A percentile compares a stretch with the other conserved stretches of the same genome.
phyloP scores from a whole-genome alignment of 805 yeast species.

The Saccharomycopsis fibuligera region DNA sequence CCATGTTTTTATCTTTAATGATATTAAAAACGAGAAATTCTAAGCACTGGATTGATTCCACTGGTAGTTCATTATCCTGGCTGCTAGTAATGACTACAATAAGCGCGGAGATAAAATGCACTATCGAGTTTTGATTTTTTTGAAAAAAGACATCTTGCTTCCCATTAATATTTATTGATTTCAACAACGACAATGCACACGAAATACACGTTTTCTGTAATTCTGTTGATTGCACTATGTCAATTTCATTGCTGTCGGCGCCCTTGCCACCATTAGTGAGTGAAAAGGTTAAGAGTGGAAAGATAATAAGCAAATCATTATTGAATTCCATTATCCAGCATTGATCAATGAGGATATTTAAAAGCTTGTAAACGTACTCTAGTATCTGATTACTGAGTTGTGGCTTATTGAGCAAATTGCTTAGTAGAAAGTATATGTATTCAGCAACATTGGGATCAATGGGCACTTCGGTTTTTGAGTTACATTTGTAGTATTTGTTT shows the following conservation, averaged over 20 bases:
- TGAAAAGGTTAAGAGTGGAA: conserved; percentile 12
- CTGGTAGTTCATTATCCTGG: background rate
- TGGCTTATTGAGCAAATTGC: conserved; percentile 1
- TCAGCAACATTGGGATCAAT: conserved; percentile 6
- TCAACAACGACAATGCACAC: conserved; percentile 4
- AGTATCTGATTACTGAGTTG: background rate
- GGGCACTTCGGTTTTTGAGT: conserved; percentile 1
- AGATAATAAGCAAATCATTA: conserved; percentile 2
- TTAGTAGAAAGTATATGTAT: conserved; percentile 4
- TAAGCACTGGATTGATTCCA: conserved; percentile 2
- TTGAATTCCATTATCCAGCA: conserved; percentile 11
- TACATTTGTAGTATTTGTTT: background rate
- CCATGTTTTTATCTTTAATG: conserved; percentile 5
- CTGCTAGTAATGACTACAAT: background rate
- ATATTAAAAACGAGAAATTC: conserved; percentile 1
- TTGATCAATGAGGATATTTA: conserved; percentile 5
- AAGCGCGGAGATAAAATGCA: conserved; percentile 10
- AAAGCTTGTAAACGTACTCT: conserved; percentile 11
- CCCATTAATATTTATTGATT: background rate
- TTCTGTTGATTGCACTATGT: background rate
- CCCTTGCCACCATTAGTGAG: background rate
- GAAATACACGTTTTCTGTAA: conserved; percentile 1
- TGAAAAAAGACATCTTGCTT: conserved; percentile 2
- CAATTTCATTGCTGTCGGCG: background rate
- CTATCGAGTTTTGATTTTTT: conserved; percentile 10